Conservation (phyloP, 2,329 filamentous ascomycete species). For the Cladophialophora carrionii region DNA sequence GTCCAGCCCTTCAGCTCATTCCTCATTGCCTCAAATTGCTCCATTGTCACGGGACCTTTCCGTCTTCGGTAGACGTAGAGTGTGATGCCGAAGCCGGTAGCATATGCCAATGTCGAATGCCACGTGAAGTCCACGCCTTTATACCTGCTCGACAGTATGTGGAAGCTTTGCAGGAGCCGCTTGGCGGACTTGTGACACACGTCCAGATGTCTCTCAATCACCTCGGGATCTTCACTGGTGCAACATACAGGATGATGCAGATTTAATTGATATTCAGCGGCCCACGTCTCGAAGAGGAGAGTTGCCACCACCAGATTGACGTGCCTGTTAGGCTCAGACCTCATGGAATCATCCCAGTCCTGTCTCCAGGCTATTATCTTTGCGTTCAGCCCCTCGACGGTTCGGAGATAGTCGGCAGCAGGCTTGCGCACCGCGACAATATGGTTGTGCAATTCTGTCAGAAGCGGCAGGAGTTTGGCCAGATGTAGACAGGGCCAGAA, state of each 20-base stretch:
- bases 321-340: conserved; percentile 49
- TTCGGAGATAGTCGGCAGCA: conserved; percentile 64
- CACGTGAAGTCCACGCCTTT: conserved; percentile 40
- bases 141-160: conserved; percentile 36
- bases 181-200: conserved; percentile 41
- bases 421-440: conserved; percentile 73
- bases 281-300: conserved; percentile 55
- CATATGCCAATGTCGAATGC: conserved; percentile 37
- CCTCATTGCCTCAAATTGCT: conserved; percentile 38
- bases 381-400: conserved; percentile 67
- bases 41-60: conserved; percentile 26
- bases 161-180: conserved; percentile 40
- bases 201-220: conserved; percentile 41
- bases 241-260: conserved; percentile 59
- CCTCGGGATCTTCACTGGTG: conserved; percentile 40
- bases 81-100: conserved; percentile 37
- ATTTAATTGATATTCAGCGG: conserved; percentile 55
- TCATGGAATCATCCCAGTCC: conserved; percentile 61
- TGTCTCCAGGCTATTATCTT: conserved; percentile 67
- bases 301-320: conserved; percentile 50
- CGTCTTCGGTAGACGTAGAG: conserved; percentile 34
- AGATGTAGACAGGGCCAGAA: conserved; percentile 69
- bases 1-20: conserved; percentile 39
- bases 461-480: conserved; percentile 67
- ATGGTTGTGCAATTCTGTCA: conserved; percentile 73